phyloP scores from a whole-genome alignment of 2,329 filamentous ascomycete genomes.

The Xylaria sp. region DNA sequence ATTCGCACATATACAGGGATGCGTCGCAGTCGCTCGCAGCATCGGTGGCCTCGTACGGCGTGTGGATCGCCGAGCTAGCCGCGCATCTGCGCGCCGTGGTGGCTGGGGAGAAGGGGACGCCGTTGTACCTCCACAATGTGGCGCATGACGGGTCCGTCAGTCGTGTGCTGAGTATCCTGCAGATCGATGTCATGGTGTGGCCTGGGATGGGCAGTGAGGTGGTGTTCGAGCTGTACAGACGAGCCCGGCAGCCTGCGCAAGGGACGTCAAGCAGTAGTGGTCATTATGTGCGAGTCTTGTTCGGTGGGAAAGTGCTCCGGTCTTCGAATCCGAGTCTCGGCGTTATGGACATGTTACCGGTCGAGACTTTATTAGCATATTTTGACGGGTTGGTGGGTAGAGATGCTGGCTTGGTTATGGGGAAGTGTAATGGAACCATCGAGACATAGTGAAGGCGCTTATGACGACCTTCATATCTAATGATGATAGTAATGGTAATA shows the following conservation, averaged over 20 bases:
- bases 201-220: conserved; percentile 84
- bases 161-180: conserved; percentile 73
- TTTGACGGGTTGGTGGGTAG: conserved; percentile 75
- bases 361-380: conserved; percentile 72
- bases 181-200: conserved; percentile 82
- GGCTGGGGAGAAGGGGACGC: conserved; percentile 47
- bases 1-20: conserved; percentile 80
- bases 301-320: conserved; percentile 71
- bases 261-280: conserved; percentile 35
- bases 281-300: conserved; percentile 74
- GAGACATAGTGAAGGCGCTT: background rate
- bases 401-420: conserved; percentile 56
- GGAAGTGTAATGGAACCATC: conserved; percentile 45
- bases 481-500: conserved; percentile 7
- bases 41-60: conserved; percentile 70
- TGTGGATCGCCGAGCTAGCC: conserved; percentile 78
- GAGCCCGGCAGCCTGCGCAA: conserved; percentile 21
- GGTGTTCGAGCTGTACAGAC: conserved; percentile 75
- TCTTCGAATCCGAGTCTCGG: conserved; percentile 77
- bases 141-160: conserved; percentile 82
- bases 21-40: conserved; percentile 69
- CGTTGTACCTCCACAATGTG: conserved; percentile 77
- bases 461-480: background rate
- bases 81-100: conserved; percentile 68
- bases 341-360: conserved; percentile 74